A percentile compares a stretch with the other conserved stretches of the same genome.
phyloP scores from a whole-genome alignment of 208 protist species.

The Trichomonas gallinae region DNA sequence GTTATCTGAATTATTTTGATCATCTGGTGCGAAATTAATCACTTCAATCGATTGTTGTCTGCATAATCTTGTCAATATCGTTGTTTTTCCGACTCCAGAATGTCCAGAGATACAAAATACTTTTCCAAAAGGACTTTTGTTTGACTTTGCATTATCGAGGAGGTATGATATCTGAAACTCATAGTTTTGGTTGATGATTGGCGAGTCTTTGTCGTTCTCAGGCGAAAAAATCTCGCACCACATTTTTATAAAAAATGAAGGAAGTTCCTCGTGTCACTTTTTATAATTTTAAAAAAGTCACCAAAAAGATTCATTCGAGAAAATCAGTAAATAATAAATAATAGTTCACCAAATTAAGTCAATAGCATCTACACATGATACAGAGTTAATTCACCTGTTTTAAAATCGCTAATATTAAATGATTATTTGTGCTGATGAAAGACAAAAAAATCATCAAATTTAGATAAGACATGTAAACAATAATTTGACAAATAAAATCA shows the following conservation, averaged over 20 bases:
- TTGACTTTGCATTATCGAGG: neutral
- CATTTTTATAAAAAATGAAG: neutral
- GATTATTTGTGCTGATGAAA: no score
- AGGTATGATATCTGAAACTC: neutral
- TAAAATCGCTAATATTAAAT: no score
- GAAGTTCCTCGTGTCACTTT: neutral
- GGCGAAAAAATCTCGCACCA: neutral
- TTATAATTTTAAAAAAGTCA: no score
- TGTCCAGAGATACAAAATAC: neutral
- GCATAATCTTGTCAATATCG: neutral
- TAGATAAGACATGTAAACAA: no score
- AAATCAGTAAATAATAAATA: no score
- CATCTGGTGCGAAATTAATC: neutral
- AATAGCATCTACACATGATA: no score
- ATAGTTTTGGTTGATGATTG: neutral
- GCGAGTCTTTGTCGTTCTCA: neutral
- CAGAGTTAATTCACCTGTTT: no score
- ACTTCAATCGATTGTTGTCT: neutral
- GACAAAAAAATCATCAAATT: no score
- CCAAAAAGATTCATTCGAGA: no score
- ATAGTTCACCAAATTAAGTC: no score
- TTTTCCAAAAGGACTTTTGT: neutral
- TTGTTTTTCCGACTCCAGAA: neutral
- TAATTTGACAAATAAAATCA: no score
- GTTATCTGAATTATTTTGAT: neutral